Evolutionary conservation across 768 basidiomycete species (phyloP).

Genomic region (Xerocomus spinulosus): DNA sequence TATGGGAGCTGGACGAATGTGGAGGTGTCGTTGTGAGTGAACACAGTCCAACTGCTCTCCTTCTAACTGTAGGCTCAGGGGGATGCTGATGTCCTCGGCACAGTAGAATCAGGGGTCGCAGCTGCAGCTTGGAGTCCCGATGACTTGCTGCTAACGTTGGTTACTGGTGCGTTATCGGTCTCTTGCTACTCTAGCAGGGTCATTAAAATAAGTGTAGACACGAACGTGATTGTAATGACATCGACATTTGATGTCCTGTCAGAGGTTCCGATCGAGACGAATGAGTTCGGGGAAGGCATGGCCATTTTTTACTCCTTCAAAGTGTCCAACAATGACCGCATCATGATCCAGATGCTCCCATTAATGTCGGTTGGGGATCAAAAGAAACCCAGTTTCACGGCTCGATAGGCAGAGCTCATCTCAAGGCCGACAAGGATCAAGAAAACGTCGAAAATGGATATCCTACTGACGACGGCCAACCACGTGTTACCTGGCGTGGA

Average conservation of each 20-base stretch:
- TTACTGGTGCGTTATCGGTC: slow-evolving; percentile 55
- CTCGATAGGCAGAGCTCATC: slow-evolving; percentile 73
- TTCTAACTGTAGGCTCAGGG: slow-evolving; percentile 16
- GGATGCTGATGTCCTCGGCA: slow-evolving; percentile 71
- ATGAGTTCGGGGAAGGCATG: slow-evolving; percentile 84
- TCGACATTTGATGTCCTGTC: slow-evolving; percentile 83
- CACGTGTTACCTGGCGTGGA: slow-evolving; percentile 89
- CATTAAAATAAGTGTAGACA: slow-evolving; percentile 37
- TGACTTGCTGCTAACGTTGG: slow-evolving; percentile 75
- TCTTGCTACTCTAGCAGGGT: not conserved
- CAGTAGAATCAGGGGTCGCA: slow-evolving; percentile 77
- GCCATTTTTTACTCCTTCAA: not conserved
- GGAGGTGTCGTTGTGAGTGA: slow-evolving; percentile 41
- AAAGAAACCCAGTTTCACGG: slow-evolving; percentile 98
- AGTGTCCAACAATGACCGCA: slow-evolving; percentile 9
- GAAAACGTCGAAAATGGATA: slow-evolving; percentile 44
- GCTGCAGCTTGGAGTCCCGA: slow-evolving; percentile 91
- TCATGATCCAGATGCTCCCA: slow-evolving; percentile 62
- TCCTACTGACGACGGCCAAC: slow-evolving; percentile 65
- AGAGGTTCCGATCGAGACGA: slow-evolving; percentile 65
- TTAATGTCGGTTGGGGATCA: slow-evolving; percentile 97
- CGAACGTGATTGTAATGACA: slow-evolving; percentile 85
- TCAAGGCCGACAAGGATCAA: slow-evolving; percentile 49
- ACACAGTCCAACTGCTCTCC: not conserved
- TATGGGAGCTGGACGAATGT: slow-evolving; percentile 49